Base-by-base conservation (phyloP, 2,329 filamentous ascomycete genomes). In the Aspergillus sp. region DNA sequence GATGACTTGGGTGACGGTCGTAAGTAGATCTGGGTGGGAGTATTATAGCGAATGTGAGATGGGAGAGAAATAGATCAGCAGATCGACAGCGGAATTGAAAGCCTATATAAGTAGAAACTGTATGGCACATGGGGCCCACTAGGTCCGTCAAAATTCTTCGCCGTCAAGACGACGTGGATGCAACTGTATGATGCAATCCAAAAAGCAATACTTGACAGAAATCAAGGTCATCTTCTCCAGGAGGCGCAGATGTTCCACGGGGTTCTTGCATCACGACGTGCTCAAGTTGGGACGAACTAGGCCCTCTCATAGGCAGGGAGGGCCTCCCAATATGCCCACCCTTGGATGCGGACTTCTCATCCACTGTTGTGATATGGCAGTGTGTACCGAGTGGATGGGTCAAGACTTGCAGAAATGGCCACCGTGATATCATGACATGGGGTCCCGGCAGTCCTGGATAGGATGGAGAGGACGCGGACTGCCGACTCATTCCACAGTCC, bases 181-280 rank as follows among this genome's bases (percentile, higher is more conserved):
- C 52, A 65, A 63, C 62, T 37, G 33, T 61, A 64, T 66, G 62
- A 66, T 64, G 62, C 62, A 65, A 64, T 65, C 12, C 12, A 24
- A 14, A 56, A 24, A 9, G 54, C 40, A 23, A 24, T 47, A 45
- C 39, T 31, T 33, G 37, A 31, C 7, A 21, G 37, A 17, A 27
- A 40, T 45, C 39, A 31, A 47, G 37, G 41, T 23, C 45, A 50
- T 51, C 23, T 43, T 45, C 17, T 19, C 27, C 27, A 21, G 45
- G 21, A 45, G 55, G 46, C 24, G 55, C 52, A 39, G 55, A 60
- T 55, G 48, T 45, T 57, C 50, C 44, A 54, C 39, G 52, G 15
- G 33, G 45, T 56, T 41, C 50, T 58, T 65, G 62, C 63, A 65
- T 64, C 63, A 65, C 49, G 52, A 61, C 58, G 52, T 51, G 35